Conservation (phyloP, 2,329 filamentous ascomycete genomes). For the Xylariomycetidae sp. region DNA sequence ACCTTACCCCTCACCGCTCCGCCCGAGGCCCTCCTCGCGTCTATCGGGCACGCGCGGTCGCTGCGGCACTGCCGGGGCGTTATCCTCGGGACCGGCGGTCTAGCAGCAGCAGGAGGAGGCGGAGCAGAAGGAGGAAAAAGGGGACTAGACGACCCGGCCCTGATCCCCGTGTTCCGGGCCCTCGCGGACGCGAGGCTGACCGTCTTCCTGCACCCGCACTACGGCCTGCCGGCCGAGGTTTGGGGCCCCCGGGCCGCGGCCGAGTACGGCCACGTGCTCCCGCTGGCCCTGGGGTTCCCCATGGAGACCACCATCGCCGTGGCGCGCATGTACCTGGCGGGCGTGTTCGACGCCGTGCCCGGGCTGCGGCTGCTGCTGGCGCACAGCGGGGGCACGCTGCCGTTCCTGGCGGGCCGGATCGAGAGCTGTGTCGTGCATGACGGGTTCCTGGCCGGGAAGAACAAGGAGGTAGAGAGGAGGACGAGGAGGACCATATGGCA, state of each 20-base stretch:
- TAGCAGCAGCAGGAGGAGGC: too few relatives aligned
- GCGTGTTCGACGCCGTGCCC: conserved; percentile 74
- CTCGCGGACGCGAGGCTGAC: conserved; percentile 61
- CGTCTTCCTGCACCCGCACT: conserved; percentile 88
- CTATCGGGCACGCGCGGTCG: conserved; percentile 57
- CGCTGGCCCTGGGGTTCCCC: conserved; percentile 81
- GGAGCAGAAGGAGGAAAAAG: too few relatives aligned
- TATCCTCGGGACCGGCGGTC: conserved; percentile 79
- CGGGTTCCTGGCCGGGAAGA: conserved; percentile 63
- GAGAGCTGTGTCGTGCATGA: conserved; percentile 86
- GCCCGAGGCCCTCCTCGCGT: conserved; percentile 53
- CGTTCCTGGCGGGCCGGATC: conserved; percentile 82
- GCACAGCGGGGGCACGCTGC: conserved; percentile 83
- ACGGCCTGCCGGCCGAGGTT: conserved; percentile 75
- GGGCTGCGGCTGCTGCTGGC: conserved; percentile 72
- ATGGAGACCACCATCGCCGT: conserved; percentile 91
- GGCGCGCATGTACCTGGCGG: conserved; percentile 78
- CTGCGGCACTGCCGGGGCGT: conserved; percentile 75
- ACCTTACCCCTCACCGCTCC: conserved; percentile 72
- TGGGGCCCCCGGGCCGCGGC: conserved; percentile 65
- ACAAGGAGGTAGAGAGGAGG: conserved; percentile 38
- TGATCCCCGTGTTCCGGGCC: conserved; percentile 69
- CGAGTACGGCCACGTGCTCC: conserved; percentile 83
- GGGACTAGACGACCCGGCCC: conserved; percentile 71
- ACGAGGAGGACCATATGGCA: conserved; percentile 49